Evolutionary conservation across 768 basidiomycete genomes (phyloP).

Genomic region (Podaxis mareebaensis): DNA sequence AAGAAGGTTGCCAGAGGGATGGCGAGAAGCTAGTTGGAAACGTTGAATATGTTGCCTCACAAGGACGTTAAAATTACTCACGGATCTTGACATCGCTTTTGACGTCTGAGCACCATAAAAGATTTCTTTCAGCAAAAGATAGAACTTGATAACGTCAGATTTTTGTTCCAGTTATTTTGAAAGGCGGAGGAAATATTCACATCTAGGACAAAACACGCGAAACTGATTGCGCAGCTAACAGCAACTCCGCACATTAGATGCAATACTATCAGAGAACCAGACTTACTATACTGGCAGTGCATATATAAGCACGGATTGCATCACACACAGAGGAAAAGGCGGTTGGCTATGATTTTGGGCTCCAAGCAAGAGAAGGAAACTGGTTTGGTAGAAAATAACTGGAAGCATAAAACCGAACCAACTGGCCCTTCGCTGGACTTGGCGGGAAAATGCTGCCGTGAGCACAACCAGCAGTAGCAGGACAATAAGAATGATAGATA

Average conservation of each 20-base stretch:
- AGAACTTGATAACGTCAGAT: background rate
- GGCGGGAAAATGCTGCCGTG: slow-evolving; percentile 3
- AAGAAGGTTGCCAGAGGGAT: background rate
- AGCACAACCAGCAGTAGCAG: slow-evolving; percentile 1
- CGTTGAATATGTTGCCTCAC: background rate
- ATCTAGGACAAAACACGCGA: background rate
- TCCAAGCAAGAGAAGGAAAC: slow-evolving; percentile 25
- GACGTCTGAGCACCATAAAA: background rate
- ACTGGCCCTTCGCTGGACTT: slow-evolving; percentile 2
- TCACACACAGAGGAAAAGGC: slow-evolving; percentile 24
- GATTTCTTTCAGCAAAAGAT: background rate
- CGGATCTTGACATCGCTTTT: background rate
- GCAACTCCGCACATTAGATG: background rate
- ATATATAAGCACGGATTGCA: slow-evolving; percentile 21
- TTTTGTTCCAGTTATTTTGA: background rate
- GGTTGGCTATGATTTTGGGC: slow-evolving; percentile 24
- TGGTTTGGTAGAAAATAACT: slow-evolving; percentile 24
- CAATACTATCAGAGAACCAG: background rate
- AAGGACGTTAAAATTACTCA: background rate
- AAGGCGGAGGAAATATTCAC: background rate
- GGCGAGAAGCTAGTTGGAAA: background rate
- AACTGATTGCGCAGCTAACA: background rate
- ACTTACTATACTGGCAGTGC: background rate
- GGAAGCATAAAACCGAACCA: slow-evolving; percentile 27
- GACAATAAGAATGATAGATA: background rate